Base-by-base conservation (phyloP, 768 basidiomycete genomes). In the Phaffia tasmanica region DNA sequence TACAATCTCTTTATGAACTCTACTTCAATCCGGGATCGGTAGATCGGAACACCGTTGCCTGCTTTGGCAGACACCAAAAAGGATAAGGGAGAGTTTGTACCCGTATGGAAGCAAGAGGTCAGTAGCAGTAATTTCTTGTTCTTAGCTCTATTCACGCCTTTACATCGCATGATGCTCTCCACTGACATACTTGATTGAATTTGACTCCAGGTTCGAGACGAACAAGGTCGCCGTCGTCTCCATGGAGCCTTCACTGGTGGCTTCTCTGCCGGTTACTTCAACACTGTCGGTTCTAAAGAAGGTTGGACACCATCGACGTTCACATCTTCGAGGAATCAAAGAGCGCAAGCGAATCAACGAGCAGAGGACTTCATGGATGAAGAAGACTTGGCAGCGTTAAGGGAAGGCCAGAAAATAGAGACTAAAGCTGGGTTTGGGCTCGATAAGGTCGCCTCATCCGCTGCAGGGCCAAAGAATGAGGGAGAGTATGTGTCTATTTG, bases 171-270 rank as follows among this genome's bases (percentile, higher is more conserved):
- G 27, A 42, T n/a, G 46, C 25, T 49, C 19, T 48, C 29, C 25
- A 49, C 32, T 21, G 25, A 18, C 50, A 16, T 32, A 51, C 54
- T 68, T n/a, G 61, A 62, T 48, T 23, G 19, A 25, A 16, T 57
- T 16, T n/a, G 29, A 2, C 51, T 42, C 21, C 68, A 91, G 87
- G 89, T 91, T 15, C 81, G 87, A 71, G 93, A 98, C 78, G 93
- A 98, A 77, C 84, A 95, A 74, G 91, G 92, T 42, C 82, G 94
- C 55, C 79, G 90, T 70, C 80, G 95, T 65, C 79, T 99, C n/a
- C 95, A 99, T 74, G 95, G 95, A 3, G 95, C 95, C 3, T 99
- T 98, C 78, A 97, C 93, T 0, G 95, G 95, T 27, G 95, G 95
- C 15, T 99, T 91, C 81, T 91, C 88, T 63, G 95, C 95, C 30